phyloP scores from a whole-genome alignment of 805 yeast genomes.

The Yamadazyma paraphyllophila region DNA sequence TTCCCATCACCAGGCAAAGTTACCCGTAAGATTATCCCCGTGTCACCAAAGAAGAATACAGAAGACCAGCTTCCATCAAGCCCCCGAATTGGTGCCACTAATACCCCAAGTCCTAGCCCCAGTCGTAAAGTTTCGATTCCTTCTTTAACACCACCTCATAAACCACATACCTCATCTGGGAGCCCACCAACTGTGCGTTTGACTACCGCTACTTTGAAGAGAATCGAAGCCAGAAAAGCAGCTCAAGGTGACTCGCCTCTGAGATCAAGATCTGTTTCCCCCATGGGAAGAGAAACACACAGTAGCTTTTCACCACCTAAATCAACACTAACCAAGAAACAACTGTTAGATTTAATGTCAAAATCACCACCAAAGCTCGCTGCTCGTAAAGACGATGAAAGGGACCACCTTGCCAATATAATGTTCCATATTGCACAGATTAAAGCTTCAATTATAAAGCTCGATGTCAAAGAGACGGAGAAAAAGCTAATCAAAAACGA shows the following conservation, averaged over 20 bases:
- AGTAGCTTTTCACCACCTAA: not conserved
- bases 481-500: slow-evolving; percentile 1
- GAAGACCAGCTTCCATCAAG: not conserved
- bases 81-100: not conserved
- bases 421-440: not conserved
- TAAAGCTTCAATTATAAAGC: not conserved
- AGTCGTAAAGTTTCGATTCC: slow-evolving; percentile 3
- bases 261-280: slow-evolving; percentile 13
- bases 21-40: not conserved
- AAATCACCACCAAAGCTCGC: not conserved
- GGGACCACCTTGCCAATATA: not conserved
- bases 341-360: slow-evolving; percentile 3
- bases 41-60: not conserved
- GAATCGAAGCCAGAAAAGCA: slow-evolving; percentile 27
- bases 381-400: not conserved
- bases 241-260: not conserved
- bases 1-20: not conserved
- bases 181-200: slow-evolving; percentile 24
- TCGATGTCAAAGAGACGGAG: slow-evolving; percentile 6
- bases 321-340: not conserved
- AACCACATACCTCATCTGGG: not conserved
- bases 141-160: slow-evolving; percentile 15
- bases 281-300: slow-evolving; percentile 5
- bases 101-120: not conserved
- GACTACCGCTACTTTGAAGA: slow-evolving; percentile 28